Base-by-base conservation (phyloP, 2,329 filamentous ascomycete species). In the Colletotrichum phormii region DNA sequence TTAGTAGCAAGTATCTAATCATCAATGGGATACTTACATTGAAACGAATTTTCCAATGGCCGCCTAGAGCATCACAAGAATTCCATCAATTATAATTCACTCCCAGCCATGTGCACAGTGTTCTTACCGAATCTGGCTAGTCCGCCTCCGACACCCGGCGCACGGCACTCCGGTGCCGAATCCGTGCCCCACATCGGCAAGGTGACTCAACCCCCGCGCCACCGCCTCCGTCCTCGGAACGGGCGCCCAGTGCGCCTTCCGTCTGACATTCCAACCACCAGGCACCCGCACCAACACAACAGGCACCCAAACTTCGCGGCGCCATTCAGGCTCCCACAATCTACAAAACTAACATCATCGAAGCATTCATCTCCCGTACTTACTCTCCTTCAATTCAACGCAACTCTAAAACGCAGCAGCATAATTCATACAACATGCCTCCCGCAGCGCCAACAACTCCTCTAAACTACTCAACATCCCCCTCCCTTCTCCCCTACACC, bases 371-470 rank as follows among this genome's bases (percentile, higher is more conserved):
- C 2, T 57, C 51, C 12, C 24, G 1, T 22, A 1, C 24, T 42
- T 24, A 12, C 18, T 2, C n/a, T 54, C 29, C 18, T 46, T 49
- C 18, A 24, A 9, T 15, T 4, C 42, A 11, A 29, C 3, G 31
- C 29, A n/a, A 6, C n/a, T 22, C 35, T 13, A n/a, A 12, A 3
- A 31, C 42, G 55, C 7, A 4, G 3, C 26, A 62, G 5, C 13
- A 26, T 3, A 15, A 31, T 5, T 9, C 11, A n/a, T 42, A 13
- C 63, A 29, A 66, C 12, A 75, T 75, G 74, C 74, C 74, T 2
- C 72, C 72, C 18, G 60, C 72, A 2, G 67, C 64, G 4, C 74
- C 74, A 8, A 59, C 64, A 46, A 67, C 64, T 1, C 72, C 74
- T 4, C 62, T 75, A 4, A 49, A 67, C 53, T 75, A 74, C 61